Conservation (phyloP, 352 stramenopile genomes). For the Pythium insidiosum region DNA sequence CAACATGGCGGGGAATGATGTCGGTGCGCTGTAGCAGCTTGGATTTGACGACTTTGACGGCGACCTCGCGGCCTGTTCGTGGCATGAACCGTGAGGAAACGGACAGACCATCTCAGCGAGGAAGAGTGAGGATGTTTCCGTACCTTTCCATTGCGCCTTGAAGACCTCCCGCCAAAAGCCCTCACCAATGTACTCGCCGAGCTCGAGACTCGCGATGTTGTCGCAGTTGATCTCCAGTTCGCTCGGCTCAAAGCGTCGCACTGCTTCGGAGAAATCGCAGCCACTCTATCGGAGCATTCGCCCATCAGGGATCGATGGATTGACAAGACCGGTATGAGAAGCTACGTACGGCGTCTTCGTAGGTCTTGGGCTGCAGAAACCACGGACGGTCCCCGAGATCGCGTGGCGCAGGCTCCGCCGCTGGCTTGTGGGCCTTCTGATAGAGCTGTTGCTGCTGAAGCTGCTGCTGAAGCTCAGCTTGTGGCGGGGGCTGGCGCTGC, state of each 20-base stretch:
- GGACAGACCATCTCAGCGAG: too few relatives aligned
- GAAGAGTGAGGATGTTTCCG: too few relatives aligned
- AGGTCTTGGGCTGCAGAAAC: conserved; percentile 43
- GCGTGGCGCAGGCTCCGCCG: neutral
- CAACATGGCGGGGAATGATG: conserved; percentile 65
- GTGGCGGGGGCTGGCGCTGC: too few relatives aligned
- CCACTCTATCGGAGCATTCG: conserved; percentile 24
- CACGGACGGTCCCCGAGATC: conserved; percentile 17
- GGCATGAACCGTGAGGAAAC: neutral
- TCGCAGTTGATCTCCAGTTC: conserved; percentile 59
- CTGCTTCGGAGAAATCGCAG: conserved; percentile 56
- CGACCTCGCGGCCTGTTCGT: conserved; percentile 35
- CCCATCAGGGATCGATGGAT: too few relatives aligned
- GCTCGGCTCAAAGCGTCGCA: conserved; percentile 43
- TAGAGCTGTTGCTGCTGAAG: too few relatives aligned
- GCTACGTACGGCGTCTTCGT: conserved; percentile 34
- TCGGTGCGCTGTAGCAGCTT: conserved; percentile 38
- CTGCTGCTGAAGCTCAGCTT: too few relatives aligned
- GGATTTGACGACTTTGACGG: conserved; percentile 64
- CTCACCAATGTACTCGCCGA: conserved; percentile 46
- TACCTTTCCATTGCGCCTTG: conserved; percentile 66
- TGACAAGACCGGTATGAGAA: too few relatives aligned
- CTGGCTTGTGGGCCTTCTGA: neutral
- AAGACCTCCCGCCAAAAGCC: conserved; percentile 70
- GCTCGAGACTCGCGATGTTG: conserved; percentile 48